Percentiles rank a stretch among this genome's conserved stretches.
These are phyloP conservation scores for Aspergillus flavus DNA, from an alignment of 2,329 filamentous ascomycete genomes.

Conservation along the genomic window DNA sequence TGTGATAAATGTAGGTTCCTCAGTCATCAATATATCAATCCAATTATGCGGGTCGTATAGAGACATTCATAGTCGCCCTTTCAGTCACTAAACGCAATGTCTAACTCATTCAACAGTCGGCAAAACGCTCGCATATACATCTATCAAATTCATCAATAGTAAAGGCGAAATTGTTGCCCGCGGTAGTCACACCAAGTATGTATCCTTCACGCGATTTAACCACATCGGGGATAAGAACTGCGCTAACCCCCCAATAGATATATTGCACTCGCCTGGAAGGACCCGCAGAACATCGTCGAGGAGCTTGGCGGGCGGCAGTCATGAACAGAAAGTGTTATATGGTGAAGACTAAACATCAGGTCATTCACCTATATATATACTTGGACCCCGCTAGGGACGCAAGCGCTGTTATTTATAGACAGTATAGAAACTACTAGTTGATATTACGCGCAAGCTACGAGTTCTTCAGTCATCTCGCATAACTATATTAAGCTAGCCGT, in stretches of 20 bases:
- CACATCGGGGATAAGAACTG: background rate
- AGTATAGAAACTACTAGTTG: background rate
- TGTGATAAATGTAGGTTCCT: slow-evolving; percentile 64
- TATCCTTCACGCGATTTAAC: background rate
- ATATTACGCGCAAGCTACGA: background rate
- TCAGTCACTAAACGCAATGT: background rate
- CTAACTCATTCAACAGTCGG: slow-evolving; percentile 51
- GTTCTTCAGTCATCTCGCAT: background rate
- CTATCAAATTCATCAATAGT: slow-evolving; percentile 61
- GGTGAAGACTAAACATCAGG: background rate
- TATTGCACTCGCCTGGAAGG: slow-evolving; percentile 63
- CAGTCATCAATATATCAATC: background rate
- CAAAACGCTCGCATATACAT: slow-evolving; percentile 67
- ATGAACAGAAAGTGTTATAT: background rate
- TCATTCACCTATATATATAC: background rate
- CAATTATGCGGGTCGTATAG: background rate
- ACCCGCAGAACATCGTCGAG: slow-evolving; percentile 63
- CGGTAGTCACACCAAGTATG: slow-evolving; percentile 68
- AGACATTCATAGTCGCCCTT: too few species aligned
- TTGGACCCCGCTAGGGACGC: background rate
- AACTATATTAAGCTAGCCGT: background rate
- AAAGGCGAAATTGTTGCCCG: slow-evolving; percentile 64
- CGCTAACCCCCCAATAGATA: slow-evolving; percentile 44
- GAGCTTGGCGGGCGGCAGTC: slow-evolving; percentile 47
- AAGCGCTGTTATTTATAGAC: background rate